Percentiles rank a stretch among this genome's conserved stretches.
These are phyloP conservation scores for Moniliella sp. DNA, from an alignment of 1,284 basidiomycete species.

Conservation along the genomic window DNA sequence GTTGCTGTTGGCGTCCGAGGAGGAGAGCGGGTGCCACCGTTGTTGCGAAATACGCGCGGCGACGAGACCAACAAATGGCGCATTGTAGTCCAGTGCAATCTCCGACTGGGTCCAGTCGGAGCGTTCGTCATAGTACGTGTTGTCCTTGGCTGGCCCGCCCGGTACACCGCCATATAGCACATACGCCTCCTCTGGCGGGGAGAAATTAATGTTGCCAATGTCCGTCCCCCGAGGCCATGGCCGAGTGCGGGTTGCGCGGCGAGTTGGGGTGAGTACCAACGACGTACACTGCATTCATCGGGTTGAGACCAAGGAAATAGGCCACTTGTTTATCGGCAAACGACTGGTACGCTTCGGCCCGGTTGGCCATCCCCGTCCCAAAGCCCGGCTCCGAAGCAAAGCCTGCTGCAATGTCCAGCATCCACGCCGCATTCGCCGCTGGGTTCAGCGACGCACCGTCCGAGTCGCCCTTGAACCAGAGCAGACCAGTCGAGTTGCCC, in stretches of 20 bases:
- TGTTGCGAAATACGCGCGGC: conserved; percentile 35
- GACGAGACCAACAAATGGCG: conserved; percentile 58
- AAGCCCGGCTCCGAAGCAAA: conserved; percentile 38
- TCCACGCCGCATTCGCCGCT: conserved; percentile 60
- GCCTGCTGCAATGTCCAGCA: conserved; percentile 53
- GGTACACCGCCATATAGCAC: conserved; percentile 66
- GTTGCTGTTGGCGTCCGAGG: neutral
- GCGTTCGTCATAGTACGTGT: conserved; percentile 60
- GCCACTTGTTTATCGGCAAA: conserved; percentile 56
- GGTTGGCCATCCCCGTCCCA: too few relatives aligned
- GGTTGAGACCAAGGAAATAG: conserved; percentile 64
- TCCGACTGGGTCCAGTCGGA: conserved; percentile 61
- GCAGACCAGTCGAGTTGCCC: conserved; percentile 45
- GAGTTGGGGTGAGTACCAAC: conserved; percentile 73
- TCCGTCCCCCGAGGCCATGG: conserved; percentile 55
- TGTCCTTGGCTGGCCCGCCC: conserved; percentile 58
- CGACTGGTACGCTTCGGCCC: conserved; percentile 45
- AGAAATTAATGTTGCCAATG: conserved; percentile 42
- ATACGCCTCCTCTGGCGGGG: conserved; percentile 49
- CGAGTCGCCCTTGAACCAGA: conserved; percentile 60
- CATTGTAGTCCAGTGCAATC: conserved; percentile 49
- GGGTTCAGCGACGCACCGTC: conserved; percentile 60
- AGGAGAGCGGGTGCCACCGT: too few relatives aligned
- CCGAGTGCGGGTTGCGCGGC: conserved; percentile 66
- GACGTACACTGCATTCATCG: conserved; percentile 58